These are phyloP conservation scores for Boletus subparvulus DNA, from an alignment of 768 basidiomycete species.

Conservation along the genomic window DNA sequence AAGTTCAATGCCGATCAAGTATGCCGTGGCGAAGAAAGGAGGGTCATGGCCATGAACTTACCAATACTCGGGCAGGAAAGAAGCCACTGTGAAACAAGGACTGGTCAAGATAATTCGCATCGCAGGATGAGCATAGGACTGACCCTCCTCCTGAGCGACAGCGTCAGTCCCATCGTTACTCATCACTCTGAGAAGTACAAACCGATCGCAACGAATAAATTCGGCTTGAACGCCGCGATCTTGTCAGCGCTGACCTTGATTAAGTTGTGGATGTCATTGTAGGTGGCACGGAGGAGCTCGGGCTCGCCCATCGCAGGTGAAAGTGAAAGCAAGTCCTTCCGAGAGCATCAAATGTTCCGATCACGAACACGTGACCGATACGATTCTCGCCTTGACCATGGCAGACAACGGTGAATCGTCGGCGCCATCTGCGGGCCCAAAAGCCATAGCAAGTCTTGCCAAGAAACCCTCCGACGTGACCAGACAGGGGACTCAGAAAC, in stretches of 20 bases:
- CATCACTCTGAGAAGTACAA: constrained; percentile 18
- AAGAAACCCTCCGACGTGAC: constrained; percentile 72
- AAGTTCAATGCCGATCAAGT: not conserved
- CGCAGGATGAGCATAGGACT: constrained; percentile 34
- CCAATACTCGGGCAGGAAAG: constrained; percentile 93
- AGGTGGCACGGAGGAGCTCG: constrained; percentile 71
- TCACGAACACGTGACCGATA: constrained; percentile 19
- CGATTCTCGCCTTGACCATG: constrained; percentile 10
- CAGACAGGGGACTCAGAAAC: constrained; percentile 68
- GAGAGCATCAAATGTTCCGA: not conserved
- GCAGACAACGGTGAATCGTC: constrained; percentile 12
- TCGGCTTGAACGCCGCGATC: constrained; percentile 85
- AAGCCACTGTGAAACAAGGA: constrained; percentile 63
- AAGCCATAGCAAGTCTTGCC: constrained; percentile 74
- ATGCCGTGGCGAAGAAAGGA: not conserved
- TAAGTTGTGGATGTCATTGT: constrained; percentile 91
- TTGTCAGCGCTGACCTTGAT: constrained; percentile 64
- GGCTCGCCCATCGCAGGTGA: constrained; percentile 38
- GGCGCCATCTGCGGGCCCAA: constrained; percentile 37
- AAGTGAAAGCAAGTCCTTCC: not conserved
- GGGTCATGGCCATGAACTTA: constrained; percentile 25
- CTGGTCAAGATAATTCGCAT: constrained; percentile 11
- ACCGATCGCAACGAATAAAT: constrained; percentile 84
- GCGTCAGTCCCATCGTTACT: not conserved
- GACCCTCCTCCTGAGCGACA: constrained; percentile 72